phyloP scores from a whole-genome alignment of 2,329 filamentous ascomycete genomes.

The Sporothrix curviconia region DNA sequence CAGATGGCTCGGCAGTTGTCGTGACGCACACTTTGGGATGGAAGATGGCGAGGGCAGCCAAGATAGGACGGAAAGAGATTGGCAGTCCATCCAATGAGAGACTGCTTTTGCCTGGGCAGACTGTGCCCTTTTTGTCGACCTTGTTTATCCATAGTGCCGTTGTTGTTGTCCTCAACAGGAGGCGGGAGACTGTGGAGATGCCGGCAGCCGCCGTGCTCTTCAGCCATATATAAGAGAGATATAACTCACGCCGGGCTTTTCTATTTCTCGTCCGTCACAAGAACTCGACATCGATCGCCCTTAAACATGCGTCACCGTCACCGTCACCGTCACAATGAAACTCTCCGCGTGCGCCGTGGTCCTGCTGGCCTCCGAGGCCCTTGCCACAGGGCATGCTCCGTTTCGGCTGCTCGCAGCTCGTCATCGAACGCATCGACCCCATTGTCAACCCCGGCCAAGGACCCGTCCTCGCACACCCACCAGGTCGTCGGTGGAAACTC shows the following conservation, averaged over 20 bases:
- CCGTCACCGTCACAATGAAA: not conserved
- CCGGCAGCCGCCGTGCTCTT: not conserved
- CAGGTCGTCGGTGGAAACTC: conserved; percentile 18
- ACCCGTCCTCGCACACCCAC: conserved; percentile 22
- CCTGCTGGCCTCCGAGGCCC: not conserved
- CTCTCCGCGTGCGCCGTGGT: not conserved
- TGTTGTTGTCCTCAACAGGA: not conserved
- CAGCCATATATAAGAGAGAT: not conserved
- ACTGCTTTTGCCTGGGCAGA: too few relatives aligned
- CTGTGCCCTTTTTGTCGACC: too few relatives aligned
- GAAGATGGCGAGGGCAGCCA: too few relatives aligned
- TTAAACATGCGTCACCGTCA: too few relatives aligned
- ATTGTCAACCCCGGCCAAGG: conserved; percentile 21
- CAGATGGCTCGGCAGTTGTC: not conserved
- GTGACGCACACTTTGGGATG: too few relatives aligned
- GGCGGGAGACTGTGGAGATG: not conserved
- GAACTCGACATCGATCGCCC: too few relatives aligned
- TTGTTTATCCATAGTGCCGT: not conserved
- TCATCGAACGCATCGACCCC: conserved; percentile 26
- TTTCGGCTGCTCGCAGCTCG: conserved; percentile 26
- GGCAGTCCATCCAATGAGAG: too few relatives aligned
- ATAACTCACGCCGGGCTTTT: too few relatives aligned
- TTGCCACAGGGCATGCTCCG: conserved; percentile 23
- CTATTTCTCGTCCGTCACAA: too few relatives aligned
- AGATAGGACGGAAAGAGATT: too few relatives aligned